Evolutionary conservation across 2,329 filamentous ascomycete genomes (phyloP), one percentile per base, ranked within the genome.

Genomic region (Aspergillus caelatus): DNA sequence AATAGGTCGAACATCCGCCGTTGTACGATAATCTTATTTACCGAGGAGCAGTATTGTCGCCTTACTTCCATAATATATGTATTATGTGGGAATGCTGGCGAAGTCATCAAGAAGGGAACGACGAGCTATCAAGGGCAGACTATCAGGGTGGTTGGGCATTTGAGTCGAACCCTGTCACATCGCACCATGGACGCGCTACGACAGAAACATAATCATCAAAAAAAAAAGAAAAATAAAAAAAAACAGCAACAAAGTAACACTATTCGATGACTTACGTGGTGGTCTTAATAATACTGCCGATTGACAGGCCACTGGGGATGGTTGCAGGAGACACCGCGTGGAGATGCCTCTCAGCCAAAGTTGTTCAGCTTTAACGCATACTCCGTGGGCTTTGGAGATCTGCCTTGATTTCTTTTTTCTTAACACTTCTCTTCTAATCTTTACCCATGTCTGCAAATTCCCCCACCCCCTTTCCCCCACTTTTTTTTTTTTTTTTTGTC

Each of bases 11-110:
- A 71, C 71, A 68, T 71, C 70, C 72, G 70, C 72, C 72, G 73
- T 73, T 78, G 80, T 81, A 80, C 77, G 77, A 81, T 82, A 82
- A 78, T 81, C 71, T 80, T 77, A 71, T 71, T 74, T 70, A 70
- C 71, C 66, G 66, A 68, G 62, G 68, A 65, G 58, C 65, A 67
- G 62, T 65, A 62, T 62, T 52, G 62, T 67, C 63, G 59, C 65
- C 63, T 57, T 68, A 69, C 67, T 68, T 63, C 70, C 70, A 73
- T 75, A 71, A 74, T 74, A 66, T 69, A 21, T 52, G 67, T 59
- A 64, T 62, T 63, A 70, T 70, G 61, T 67, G 68, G 73, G 58
- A 65, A 57, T 60, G 41, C 62, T 46, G 63, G 61, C 60, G 55
- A 65, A 62, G 58, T 64, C 55, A 66, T 36, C 58, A 53, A 60